A percentile compares a stretch with the other conserved stretches of the same genome.
Evolutionary conservation across 805 yeast species (phyloP).

Genomic region (Spathaspora gorwiae): DNA sequence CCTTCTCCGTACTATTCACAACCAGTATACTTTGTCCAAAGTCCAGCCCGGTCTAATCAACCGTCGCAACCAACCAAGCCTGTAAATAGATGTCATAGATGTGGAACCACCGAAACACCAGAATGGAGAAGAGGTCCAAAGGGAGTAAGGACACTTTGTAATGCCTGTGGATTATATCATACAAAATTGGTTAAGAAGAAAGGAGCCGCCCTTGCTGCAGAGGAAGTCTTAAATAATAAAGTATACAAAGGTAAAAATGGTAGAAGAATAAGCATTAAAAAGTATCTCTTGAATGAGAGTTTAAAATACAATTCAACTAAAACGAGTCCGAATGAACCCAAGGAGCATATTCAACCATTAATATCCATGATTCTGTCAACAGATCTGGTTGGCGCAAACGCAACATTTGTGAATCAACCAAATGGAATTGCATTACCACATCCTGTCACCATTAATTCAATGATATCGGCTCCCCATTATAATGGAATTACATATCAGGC

Average conservation of each 20-base stretch:
- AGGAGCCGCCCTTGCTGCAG: slow-evolving; percentile 51
- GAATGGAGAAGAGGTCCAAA: slow-evolving; percentile 93
- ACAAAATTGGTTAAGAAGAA: slow-evolving; percentile 54
- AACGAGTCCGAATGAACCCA: too few species aligned
- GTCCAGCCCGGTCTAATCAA: not conserved
- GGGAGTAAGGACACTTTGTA: slow-evolving; percentile 78
- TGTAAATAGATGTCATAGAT: slow-evolving; percentile 37
- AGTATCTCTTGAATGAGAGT: slow-evolving; percentile 14
- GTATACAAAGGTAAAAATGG: slow-evolving; percentile 44
- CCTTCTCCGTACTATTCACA: not conserved
- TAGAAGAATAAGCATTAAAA: slow-evolving; percentile 33
- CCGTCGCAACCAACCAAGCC: slow-evolving; percentile 17
- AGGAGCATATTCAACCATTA: too few species aligned
- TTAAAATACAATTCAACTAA: slow-evolving; percentile 1
- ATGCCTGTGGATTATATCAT: slow-evolving; percentile 85
- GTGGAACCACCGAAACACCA: slow-evolving; percentile 61
- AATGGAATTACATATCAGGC: not conserved
- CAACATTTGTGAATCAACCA: not conserved
- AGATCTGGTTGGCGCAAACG: too few species aligned
- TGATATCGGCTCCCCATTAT: not conserved
- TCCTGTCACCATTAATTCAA: not conserved
- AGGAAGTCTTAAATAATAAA: slow-evolving; percentile 39
- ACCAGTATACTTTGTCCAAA: slow-evolving; percentile 2
- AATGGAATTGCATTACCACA: not conserved
- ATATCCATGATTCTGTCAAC: too few species aligned